phyloP scores from a whole-genome alignment of 345 rosid species.

The Boechera divaricarpa region DNA sequence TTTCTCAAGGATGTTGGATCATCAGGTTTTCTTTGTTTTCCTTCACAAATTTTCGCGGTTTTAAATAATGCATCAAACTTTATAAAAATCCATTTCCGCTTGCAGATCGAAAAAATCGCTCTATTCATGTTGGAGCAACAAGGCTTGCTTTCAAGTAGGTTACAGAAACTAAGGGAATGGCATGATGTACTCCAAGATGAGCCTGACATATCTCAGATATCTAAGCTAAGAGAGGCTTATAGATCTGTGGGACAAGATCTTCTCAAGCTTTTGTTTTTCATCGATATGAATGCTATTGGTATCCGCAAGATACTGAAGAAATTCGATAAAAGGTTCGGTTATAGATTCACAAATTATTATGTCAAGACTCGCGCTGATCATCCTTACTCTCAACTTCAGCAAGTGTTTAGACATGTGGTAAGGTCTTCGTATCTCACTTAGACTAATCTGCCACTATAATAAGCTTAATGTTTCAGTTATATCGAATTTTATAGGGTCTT shows the following conservation, averaged over 20 bases:
- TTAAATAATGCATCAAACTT: background rate
- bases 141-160: conserved; percentile 84
- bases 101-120: conserved; percentile 88
- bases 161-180: conserved; percentile 70
- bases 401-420: conserved; percentile 99
- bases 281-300: conserved; percentile 87
- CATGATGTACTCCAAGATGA: conserved; percentile 68
- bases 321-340: conserved; percentile 91
- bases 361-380: conserved; percentile 97
- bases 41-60: conserved; percentile 27
- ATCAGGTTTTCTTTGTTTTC: conserved; percentile 53
- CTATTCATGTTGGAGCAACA: conserved; percentile 96
- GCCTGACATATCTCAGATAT: conserved; percentile 65
- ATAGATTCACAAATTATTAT: conserved; percentile 85
- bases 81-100: background rate
- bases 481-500: conserved; percentile 63
- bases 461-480: conserved; percentile 2
- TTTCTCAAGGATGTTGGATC: conserved; percentile 94
- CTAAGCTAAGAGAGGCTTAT: conserved; percentile 72
- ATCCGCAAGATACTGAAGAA: conserved; percentile 93
- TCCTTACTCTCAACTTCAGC: conserved; percentile 96
- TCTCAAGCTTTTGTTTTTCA: conserved; percentile 74
- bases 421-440: conserved; percentile 21
- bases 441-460: background rate
- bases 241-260: conserved; percentile 81